Base-by-base conservation (phyloP, 2,329 filamentous ascomycete genomes). In the Ophiocordyceps camponoti-leonardi region DNA sequence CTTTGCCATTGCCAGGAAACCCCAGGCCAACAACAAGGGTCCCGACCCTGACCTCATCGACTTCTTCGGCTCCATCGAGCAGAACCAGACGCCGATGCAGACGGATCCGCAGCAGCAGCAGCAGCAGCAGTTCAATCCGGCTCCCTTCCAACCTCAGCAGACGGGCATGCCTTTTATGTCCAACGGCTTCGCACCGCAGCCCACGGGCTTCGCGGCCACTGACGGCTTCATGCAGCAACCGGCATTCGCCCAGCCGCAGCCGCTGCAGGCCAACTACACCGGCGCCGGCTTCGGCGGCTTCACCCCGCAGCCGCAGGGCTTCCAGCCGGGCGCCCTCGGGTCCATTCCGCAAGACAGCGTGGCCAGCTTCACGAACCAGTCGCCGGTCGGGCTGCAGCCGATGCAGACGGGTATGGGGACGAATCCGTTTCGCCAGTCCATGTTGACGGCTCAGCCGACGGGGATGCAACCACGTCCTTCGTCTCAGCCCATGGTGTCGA, bases 341-440 rank as follows among this genome's bases (percentile, higher is more conserved):
- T 57, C 75, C 3, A 78, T 81, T 51, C 74, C 74, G 0, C 77
- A 81, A 54, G 67, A 79, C 48, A 64, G 69, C 2, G 57, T 71
- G 4, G 65, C 71, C 7, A 64, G 58, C 44, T 77, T 76, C 60
- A 66, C 73, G 56, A 66, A 47, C 20, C 51, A 22, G 47, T 45
- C 8, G 48, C 54, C 19, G 59, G 54, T 68, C 54, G 56, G 60
- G 51, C 53, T 68, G 59, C 57, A 67, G 49, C 62, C 56, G 44
- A 56, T 70, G 50, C 63, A 67, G 61, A 55, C 67, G 61, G 72
- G 54, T 7, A 40, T 20, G 13, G 79, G 69, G 20, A 94, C 87
- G 8, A 98, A 98, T 58, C 92, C 92, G 0, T 98, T 98, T 75
- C 76, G 92, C 40, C 83, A 87, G 58, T 95, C 90, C 1, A 90